Evolutionary conservation across 2,329 filamentous ascomycete species (phyloP), one percentile per base, ranked within the genome.

Genomic region (Nothophaeocryptopus gaeumannii): DNA sequence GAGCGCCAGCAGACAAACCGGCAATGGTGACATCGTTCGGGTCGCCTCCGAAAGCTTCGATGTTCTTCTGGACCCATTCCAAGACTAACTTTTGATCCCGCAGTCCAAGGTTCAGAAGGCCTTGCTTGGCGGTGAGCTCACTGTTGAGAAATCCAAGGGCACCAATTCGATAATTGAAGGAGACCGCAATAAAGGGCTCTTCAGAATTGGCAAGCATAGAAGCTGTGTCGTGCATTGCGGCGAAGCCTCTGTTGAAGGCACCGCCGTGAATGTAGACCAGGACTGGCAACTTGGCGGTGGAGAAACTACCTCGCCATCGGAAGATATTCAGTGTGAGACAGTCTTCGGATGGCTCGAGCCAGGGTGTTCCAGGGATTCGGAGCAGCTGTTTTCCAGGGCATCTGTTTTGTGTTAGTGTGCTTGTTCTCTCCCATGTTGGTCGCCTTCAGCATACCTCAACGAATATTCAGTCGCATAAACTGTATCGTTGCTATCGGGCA

Each of bases 91-190:
- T 70, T 56, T 74, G 64, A 39, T 73, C 67, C 2, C 66, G 61
- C 3, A 75, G 60, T 20, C 72, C 73, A 5, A 55, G 42, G 39
- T 74, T 74, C 46, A 84, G 65, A 30, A 78, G 52, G 0, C 79
- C 82, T 41, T 77, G 75, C 33, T 76, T 74, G 8, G 75, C 72
- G 9, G 77, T 75, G 38, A 78, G 51, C 2, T 64, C 65, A 13
- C 76, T 82, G 14, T 81, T 79, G 31, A 87, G 66, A 67, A 91
- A 89, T 0, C 86, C 86, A 55, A 89, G 70, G 5, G 80, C 78
- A 2, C 83, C 83, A 47, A 87, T 75, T 2, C 84, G 77, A 63
- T 86, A 81, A 68, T 80, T 81, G 66, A 83, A 77, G 62, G 74
- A 78, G 45, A 85, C 72, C 14, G 73, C 78, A 35, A 85, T 68